Percentiles rank a stretch among this genome's conserved stretches.
Conservation (phyloP, 352 stramenopile species). For the Phytopythium oedochilum region DNA sequence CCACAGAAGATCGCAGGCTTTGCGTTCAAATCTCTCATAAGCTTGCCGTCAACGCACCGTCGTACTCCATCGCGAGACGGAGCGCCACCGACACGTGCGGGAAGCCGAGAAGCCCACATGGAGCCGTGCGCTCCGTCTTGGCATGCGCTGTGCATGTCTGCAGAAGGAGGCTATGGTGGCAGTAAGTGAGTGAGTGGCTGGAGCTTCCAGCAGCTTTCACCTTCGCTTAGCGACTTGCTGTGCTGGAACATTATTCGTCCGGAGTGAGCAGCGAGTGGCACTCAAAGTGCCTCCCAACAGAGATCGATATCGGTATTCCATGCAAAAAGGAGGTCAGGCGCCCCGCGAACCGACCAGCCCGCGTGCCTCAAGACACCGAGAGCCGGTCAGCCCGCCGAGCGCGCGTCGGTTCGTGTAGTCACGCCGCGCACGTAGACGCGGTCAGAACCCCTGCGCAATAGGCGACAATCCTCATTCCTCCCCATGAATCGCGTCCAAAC, state of each 20-base stretch:
- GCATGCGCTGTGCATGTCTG: too few relatives aligned
- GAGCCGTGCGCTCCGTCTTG: too few relatives aligned
- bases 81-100: conserved; percentile 5
- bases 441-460: conserved; percentile 4
- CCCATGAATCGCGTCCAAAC: background rate
- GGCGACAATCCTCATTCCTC: conserved; percentile 2
- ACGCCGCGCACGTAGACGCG: background rate
- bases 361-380: background rate
- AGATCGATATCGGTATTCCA: too few relatives aligned
- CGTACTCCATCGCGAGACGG: conserved; percentile 10
- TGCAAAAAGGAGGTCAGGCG: background rate
- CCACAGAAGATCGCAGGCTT: too few relatives aligned
- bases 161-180: too few relatives aligned
- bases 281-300: too few relatives aligned
- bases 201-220: too few relatives aligned
- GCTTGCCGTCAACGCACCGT: background rate
- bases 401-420: background rate
- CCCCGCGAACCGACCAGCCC: background rate
- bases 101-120: too few relatives aligned
- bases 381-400: background rate
- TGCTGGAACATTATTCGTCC: too few relatives aligned
- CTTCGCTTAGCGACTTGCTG: too few relatives aligned
- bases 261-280: too few relatives aligned
- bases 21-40: background rate
- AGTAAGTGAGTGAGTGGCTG: too few relatives aligned